phyloP scores from a whole-genome alignment of 2,329 filamentous ascomycete species.

The Colletotrichum siamense region DNA sequence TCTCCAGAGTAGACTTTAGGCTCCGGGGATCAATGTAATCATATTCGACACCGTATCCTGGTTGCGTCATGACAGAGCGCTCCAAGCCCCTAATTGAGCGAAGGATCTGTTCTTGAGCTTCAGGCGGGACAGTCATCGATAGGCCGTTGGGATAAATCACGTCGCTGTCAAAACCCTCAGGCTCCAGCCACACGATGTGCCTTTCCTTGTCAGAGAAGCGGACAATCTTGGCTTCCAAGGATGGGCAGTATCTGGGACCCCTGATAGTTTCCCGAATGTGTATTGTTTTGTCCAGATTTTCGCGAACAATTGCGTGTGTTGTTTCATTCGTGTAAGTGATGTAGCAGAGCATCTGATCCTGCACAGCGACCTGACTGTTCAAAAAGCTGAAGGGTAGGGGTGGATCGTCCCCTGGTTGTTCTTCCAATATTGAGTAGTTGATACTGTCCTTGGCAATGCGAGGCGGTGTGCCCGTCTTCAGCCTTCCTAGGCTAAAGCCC shows the following conservation, averaged over 20 bases:
- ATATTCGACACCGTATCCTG: constrained; percentile 97
- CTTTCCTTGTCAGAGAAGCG: constrained; percentile 80
- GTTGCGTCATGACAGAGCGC: constrained; percentile 88
- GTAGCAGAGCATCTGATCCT: constrained; percentile 85
- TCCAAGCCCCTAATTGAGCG: constrained; percentile 88
- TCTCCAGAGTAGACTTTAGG: constrained; percentile 88
- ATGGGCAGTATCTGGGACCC: constrained; percentile 94
- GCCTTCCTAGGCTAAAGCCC: constrained; percentile 84
- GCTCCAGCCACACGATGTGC: constrained; percentile 96
- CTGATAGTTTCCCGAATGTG: constrained; percentile 96
- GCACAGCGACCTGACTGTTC: constrained; percentile 77
- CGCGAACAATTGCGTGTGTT: constrained; percentile 82
- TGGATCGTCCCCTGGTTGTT: constrained; percentile 82
- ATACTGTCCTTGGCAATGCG: constrained; percentile 84
- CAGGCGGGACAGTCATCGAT: constrained; percentile 93
- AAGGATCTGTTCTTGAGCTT: constrained; percentile 85
- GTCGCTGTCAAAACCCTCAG: constrained; percentile 89
- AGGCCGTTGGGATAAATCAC: constrained; percentile 96
- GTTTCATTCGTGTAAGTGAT: constrained; percentile 85
- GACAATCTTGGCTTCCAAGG: constrained; percentile 91
- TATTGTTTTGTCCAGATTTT: constrained; percentile 93
- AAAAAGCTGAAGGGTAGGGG: constrained; percentile 92
- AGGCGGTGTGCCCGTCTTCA: constrained; percentile 97
- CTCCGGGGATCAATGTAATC: constrained; percentile 96
- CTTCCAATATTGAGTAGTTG: constrained; percentile 73